Evolutionary conservation across 148 eudicot genomes (phyloP), one percentile per base, ranked within the genome.

Genomic region (Cornus kousa): DNA sequence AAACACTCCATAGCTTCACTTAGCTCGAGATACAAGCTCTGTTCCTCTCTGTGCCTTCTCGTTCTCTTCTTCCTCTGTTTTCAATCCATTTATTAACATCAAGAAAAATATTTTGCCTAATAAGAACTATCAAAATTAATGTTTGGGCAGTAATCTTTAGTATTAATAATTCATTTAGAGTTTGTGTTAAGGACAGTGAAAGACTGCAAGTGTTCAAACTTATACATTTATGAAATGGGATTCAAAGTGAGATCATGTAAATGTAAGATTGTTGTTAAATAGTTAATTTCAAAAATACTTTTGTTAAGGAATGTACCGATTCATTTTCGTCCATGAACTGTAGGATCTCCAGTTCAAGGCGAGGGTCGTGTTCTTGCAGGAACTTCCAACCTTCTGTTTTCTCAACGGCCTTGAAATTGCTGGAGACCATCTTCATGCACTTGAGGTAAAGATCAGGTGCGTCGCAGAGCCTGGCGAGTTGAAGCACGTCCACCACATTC

Each of bases 1-100:
- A 95, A 78, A 80, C 98, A 90, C 20, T 90, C 98, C 98, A 95
- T 95, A 19, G 97, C 98, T 78, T 92, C 98, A n/a, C 87, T 83
- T 73, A 95, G 85, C 81, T 93, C 91, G n/a, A 90, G 6, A 77
- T 91, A 95, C 82, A 91, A 60, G 12, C 65, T 78, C 72, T 89
- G 95, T 55, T 88, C 97, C 64, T 85, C 76, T 68, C 80, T 93
- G 55, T 91, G 89, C 82, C 88, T 88, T 64, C 84, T 90, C 43
- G 86, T 84, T 84, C 83, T 95, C 86, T 86, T 95, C 79, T 85
- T 95, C 86, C 97, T 93, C 98, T 95, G 87, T 75, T 70, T 43
- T 22, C 50, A 20, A 74, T 32, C 23, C 71, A 48, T 3, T 43
- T 43, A 0, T 7, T 9, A 43, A 43, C 48, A 43, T 43, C 5